Evolutionary conservation across 2,329 filamentous ascomycete species (phyloP).

Genomic region (Periconia sp.): DNA sequence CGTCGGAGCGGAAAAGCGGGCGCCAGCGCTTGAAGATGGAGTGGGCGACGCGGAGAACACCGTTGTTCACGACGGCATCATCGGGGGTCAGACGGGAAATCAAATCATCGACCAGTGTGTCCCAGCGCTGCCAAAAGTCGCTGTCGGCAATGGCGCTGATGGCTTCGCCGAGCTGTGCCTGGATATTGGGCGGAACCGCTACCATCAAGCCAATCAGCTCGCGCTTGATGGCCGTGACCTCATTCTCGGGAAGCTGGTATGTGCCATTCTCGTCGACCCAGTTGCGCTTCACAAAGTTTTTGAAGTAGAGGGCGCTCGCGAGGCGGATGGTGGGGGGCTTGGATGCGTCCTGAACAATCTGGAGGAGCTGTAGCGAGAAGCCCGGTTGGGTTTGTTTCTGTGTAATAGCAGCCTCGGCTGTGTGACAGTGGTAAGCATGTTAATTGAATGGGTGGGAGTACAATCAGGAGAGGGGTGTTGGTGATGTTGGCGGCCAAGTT

Average conservation of each 20-base stretch:
- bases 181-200: constrained; percentile 80
- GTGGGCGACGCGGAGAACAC: constrained; percentile 94
- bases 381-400: constrained; percentile 78
- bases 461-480: background rate
- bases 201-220: constrained; percentile 98
- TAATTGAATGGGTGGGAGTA: background rate
- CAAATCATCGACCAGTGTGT: constrained; percentile 92
- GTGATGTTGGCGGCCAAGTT: background rate
- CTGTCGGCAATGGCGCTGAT: constrained; percentile 98
- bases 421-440: constrained; percentile 20
- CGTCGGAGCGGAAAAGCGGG: constrained; percentile 89
- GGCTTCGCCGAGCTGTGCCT: constrained; percentile 92
- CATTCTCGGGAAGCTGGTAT: constrained; percentile 81
- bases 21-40: constrained; percentile 97
- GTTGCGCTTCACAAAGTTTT: constrained; percentile 94
- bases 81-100: constrained; percentile 81
- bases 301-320: constrained; percentile 90
- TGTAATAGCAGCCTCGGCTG: constrained; percentile 81
- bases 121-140: constrained; percentile 95
- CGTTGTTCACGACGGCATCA: constrained; percentile 84
- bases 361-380: constrained; percentile 83
- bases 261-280: constrained; percentile 95
- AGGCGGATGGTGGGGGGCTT: constrained; percentile 79
- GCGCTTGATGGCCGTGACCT: constrained; percentile 88
- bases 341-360: constrained; percentile 78